These are phyloP conservation scores for Fusarium sp. DNA, from an alignment of 2,329 filamentous ascomycete species.

Conservation along the genomic window DNA sequence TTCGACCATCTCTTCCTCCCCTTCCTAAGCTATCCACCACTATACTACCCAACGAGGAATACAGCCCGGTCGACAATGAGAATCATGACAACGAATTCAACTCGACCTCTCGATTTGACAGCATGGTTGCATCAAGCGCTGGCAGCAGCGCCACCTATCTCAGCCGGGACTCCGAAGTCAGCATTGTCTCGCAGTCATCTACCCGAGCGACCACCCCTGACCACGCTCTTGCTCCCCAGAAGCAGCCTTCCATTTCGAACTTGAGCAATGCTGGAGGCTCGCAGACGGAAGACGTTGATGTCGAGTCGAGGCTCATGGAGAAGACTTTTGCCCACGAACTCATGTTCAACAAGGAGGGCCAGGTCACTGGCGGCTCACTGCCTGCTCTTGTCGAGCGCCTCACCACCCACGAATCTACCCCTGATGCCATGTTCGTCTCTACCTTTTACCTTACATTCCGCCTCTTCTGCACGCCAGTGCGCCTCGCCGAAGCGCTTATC, in stretches of 20 bases:
- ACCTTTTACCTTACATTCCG: slow-evolving; percentile 97
- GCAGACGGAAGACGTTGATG: slow-evolving; percentile 78
- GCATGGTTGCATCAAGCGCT: slow-evolving; percentile 77
- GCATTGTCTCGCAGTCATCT: slow-evolving; percentile 80
- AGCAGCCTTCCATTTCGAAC: slow-evolving; percentile 72
- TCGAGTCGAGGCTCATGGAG: slow-evolving; percentile 85
- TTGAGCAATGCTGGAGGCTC: slow-evolving; percentile 73
- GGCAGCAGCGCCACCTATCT: slow-evolving; percentile 82
- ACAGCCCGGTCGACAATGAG: slow-evolving; percentile 59
- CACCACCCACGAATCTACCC: slow-evolving; percentile 91
- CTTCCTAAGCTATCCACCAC: slow-evolving; percentile 67
- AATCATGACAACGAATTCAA: slow-evolving; percentile 61
- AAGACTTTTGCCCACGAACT: slow-evolving; percentile 93
- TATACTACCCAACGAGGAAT: slow-evolving; percentile 58
- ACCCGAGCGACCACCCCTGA: slow-evolving; percentile 91
- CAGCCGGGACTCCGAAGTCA: slow-evolving; percentile 83
- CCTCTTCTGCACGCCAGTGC: slow-evolving; percentile 83
- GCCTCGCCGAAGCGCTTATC: slow-evolving; percentile 83
- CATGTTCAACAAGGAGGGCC: slow-evolving; percentile 91
- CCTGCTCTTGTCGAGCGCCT: slow-evolving; percentile 92
- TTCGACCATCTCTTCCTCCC: slow-evolving; percentile 61
- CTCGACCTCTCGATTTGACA: slow-evolving; percentile 68
- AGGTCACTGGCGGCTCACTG: slow-evolving; percentile 91
- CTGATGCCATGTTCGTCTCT: slow-evolving; percentile 89
- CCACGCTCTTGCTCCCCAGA: slow-evolving; percentile 60